phyloP scores from a whole-genome alignment of 2,329 filamentous ascomycete genomes.

The Colletotrichum sidae region DNA sequence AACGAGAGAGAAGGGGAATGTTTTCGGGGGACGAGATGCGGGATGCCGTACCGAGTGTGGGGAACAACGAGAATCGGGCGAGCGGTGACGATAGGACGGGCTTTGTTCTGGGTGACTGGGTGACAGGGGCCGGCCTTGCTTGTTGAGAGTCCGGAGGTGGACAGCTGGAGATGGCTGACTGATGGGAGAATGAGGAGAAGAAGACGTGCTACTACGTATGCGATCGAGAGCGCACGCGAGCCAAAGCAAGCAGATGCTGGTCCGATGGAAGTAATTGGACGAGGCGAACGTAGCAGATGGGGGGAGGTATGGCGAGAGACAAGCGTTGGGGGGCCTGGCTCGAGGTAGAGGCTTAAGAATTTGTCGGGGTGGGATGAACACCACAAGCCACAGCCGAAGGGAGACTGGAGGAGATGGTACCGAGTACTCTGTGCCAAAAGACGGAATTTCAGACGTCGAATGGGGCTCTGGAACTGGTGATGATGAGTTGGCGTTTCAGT shows the following conservation, averaged over 20 bases:
- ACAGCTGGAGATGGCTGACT: constrained; percentile 30
- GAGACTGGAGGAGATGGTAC: not conserved
- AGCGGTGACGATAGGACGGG: constrained; percentile 35
- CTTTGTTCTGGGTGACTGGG: constrained; percentile 29
- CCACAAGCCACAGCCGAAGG: constrained; percentile 3
- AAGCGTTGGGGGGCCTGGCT: constrained; percentile 28
- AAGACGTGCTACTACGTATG: not conserved
- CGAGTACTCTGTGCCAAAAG: not conserved
- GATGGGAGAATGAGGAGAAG: not conserved
- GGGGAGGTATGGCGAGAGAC: constrained; percentile 10
- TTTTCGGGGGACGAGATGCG: constrained; percentile 31
- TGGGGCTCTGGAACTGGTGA: not conserved
- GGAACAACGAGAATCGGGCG: constrained; percentile 34
- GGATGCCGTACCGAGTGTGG: constrained; percentile 30
- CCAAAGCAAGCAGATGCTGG: constrained; percentile 24
- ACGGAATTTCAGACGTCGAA: not conserved
- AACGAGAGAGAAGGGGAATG: constrained; percentile 18
- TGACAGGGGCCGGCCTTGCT: constrained; percentile 9
- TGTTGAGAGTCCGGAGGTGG: constrained; percentile 11
- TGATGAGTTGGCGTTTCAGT: constrained; percentile 15
- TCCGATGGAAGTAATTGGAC: constrained; percentile 15
- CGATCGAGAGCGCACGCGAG: constrained; percentile 27
- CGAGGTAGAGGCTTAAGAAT: constrained; percentile 33
- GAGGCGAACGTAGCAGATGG: not conserved
- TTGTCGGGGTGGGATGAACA: constrained; percentile 27